These are phyloP conservation scores for Cercospora canescens DNA, from an alignment of 2,329 filamentous ascomycete genomes.

Conservation along the genomic window DNA sequence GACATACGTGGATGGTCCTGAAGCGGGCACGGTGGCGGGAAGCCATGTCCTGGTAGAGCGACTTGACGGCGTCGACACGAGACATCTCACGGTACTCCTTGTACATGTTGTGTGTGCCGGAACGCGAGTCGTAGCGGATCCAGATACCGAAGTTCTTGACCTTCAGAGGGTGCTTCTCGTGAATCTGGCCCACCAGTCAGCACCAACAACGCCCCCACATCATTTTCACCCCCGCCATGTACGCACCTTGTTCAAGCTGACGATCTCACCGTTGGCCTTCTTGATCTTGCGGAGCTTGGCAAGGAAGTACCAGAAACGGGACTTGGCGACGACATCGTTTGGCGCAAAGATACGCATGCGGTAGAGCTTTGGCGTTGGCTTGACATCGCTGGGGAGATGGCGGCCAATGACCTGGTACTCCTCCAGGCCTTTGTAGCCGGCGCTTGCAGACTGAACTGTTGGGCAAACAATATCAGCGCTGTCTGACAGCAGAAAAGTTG, in stretches of 20 bases:
- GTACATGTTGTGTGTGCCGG: constrained; percentile 99
- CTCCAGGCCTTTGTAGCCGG: constrained; percentile 65
- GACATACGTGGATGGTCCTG: constrained; percentile 92
- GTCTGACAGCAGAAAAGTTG: constrained; percentile 9
- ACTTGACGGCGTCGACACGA: constrained; percentile 90
- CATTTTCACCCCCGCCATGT: constrained; percentile 34
- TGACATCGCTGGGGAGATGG: constrained; percentile 95
- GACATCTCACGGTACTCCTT: constrained; percentile 99
- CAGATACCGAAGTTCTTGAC: constrained; percentile 99
- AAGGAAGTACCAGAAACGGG: constrained; percentile 99
- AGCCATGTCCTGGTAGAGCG: constrained; percentile 99
- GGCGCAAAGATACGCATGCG: constrained; percentile 99
- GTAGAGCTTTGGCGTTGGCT: constrained; percentile 98
- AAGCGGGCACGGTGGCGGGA: constrained; percentile 98
- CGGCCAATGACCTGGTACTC: constrained; percentile 99
- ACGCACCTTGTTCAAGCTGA: constrained; percentile 84
- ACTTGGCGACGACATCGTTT: constrained; percentile 98
- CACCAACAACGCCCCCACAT: background rate
- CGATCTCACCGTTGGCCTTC: constrained; percentile 99
- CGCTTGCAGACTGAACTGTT: constrained; percentile 62
- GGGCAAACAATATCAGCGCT: constrained; percentile 34
- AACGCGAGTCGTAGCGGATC: constrained; percentile 99
- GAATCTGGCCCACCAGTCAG: constrained; percentile 62
- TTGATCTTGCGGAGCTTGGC: constrained; percentile 99
- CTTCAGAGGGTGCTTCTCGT: constrained; percentile 98